phyloP scores from a whole-genome alignment of 345 rosid species.

The Toxicodendron radicans region DNA sequence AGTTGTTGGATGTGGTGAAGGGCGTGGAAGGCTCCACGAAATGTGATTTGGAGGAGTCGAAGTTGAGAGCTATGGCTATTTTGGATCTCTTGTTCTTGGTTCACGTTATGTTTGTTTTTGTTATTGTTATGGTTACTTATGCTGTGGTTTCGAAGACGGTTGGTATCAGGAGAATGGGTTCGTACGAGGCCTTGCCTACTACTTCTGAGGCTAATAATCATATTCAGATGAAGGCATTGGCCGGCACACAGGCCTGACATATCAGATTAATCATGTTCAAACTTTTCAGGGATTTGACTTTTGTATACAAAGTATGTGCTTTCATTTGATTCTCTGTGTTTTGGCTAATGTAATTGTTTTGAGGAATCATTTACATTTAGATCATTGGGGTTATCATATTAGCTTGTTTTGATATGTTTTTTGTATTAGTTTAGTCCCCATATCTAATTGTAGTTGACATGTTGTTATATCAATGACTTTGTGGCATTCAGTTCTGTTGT shows the following conservation, averaged over 20 bases:
- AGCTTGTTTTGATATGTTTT: neutral
- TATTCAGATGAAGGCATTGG: constrained; percentile 84
- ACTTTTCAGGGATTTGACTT: neutral
- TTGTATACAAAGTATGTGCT: constrained; percentile 10
- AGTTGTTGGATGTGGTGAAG: constrained; percentile 63
- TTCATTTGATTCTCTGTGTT: neutral
- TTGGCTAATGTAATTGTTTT: neutral
- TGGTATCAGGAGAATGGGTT: constrained; percentile 56
- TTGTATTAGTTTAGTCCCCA: neutral
- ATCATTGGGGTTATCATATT: neutral
- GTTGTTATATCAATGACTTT: no score
- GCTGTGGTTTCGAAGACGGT: constrained; percentile 52
- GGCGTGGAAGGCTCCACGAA: constrained; percentile 87
- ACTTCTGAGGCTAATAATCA: constrained; percentile 41
- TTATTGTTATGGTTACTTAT: constrained; percentile 51
- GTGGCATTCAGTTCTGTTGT: no score
- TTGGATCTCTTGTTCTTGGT: constrained; percentile 75
- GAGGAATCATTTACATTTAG: neutral
- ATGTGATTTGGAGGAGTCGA: constrained; percentile 77
- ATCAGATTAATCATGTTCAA: no score
- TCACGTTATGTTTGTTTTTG: constrained; percentile 64
- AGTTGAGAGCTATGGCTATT: constrained; percentile 75
- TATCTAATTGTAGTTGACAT: neutral
- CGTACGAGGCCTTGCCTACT: constrained; percentile 80
- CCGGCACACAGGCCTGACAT: constrained; percentile 76